These are phyloP conservation scores for Penicillium janthinellum DNA, from an alignment of 2,329 filamentous ascomycete species.

Conservation along the genomic window DNA sequence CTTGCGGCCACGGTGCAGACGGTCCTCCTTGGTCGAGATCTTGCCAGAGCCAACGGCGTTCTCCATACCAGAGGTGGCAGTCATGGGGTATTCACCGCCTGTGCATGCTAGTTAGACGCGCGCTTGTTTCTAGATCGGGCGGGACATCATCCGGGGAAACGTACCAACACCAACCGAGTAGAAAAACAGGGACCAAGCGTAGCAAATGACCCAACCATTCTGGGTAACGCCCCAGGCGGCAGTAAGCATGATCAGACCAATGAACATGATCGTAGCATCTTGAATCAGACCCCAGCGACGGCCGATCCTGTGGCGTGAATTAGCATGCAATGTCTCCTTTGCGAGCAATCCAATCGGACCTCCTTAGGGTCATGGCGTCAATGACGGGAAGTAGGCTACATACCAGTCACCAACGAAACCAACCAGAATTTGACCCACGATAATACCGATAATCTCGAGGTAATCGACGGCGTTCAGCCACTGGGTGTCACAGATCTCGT, in stretches of 20 bases:
- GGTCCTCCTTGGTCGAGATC: slow-evolving; percentile 86
- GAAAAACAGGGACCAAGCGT: slow-evolving; percentile 92
- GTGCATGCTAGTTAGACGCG: slow-evolving; percentile 49
- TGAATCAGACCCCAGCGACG: slow-evolving; percentile 95
- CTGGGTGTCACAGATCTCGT: slow-evolving; percentile 69
- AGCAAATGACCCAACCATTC: slow-evolving; percentile 96
- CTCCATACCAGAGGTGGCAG: slow-evolving; percentile 92
- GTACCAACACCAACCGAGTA: slow-evolving; percentile 65
- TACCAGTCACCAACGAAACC: slow-evolving; percentile 75
- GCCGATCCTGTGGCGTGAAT: slow-evolving; percentile 64
- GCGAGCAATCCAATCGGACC: background rate
- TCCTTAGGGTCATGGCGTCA: background rate
- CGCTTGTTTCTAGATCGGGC: background rate
- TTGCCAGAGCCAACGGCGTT: slow-evolving; percentile 83
- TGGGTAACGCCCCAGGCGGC: slow-evolving; percentile 84
- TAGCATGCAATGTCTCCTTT: background rate
- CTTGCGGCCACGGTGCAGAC: slow-evolving; percentile 91
- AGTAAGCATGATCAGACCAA: slow-evolving; percentile 88
- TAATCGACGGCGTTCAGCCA: slow-evolving; percentile 88
- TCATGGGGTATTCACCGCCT: slow-evolving; percentile 94
- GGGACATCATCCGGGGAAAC: slow-evolving; percentile 6
- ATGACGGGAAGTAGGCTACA: slow-evolving; percentile 12
- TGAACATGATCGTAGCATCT: slow-evolving; percentile 90
- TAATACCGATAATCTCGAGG: slow-evolving; percentile 92
- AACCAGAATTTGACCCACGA: slow-evolving; percentile 86